Percentiles rank a stretch among this genome's conserved stretches.
Evolutionary conservation across 768 basidiomycete species (phyloP).

Genomic region (Boletus reticuloceps): DNA sequence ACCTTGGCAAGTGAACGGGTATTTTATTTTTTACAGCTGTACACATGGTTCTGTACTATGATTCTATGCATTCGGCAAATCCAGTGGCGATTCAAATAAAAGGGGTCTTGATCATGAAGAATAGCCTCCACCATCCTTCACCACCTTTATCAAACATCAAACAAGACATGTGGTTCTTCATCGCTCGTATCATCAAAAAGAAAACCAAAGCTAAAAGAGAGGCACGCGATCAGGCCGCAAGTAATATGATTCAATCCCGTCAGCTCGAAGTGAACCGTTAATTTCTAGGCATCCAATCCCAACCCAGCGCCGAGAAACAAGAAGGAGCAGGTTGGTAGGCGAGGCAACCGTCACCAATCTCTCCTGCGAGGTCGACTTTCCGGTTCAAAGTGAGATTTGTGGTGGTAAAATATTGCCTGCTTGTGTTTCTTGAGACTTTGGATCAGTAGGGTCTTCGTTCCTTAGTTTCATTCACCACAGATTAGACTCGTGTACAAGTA

Average conservation of each 20-base stretch:
- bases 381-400: neutral
- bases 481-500: too few species aligned
- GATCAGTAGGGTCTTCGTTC: neutral
- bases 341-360: too few species aligned
- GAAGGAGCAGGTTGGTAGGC: neutral
- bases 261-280: too few species aligned
- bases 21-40: too few species aligned
- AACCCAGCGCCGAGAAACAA: neutral
- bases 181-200: slow-evolving; percentile 8
- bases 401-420: neutral
- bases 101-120: too few species aligned
- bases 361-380: neutral
- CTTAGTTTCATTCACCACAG: too few species aligned
- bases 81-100: too few species aligned
- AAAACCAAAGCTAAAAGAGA: neutral
- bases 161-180: slow-evolving; percentile 6
- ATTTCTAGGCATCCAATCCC: neutral
- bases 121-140: neutral
- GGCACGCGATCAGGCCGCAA: neutral
- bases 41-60: too few species aligned
- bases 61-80: too few species aligned
- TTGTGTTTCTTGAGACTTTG: neutral
- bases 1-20: neutral
- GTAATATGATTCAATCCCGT: neutral
- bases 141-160: neutral